Base-by-base conservation (phyloP, 2,329 filamentous ascomycete genomes). In the Aureobasidium sp. region DNA sequence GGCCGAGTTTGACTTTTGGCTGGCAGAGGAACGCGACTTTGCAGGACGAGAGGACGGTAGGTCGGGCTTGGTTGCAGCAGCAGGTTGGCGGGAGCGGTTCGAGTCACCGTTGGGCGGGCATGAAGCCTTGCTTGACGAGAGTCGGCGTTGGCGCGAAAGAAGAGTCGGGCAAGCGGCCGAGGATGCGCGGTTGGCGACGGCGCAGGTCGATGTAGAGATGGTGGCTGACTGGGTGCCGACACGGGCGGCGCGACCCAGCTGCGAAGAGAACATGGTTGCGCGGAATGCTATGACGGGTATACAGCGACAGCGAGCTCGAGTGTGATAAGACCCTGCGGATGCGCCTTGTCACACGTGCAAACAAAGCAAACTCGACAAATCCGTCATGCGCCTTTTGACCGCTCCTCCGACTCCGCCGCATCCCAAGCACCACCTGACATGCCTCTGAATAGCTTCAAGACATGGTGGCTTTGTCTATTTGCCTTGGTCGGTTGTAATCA, bases 71-170 rank as follows among this genome's bases (percentile, higher is more conserved):
- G 64, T 63, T 52, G 66, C 67, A 47, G 63, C 45, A 20, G 61
- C 61, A 31, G 49, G 44, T 5, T 59, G 52, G 14, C 58, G 61
- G 27, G 64, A 47, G 25, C 66, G 68, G 47, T 65, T 65, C 22
- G 62, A 64, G 45, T 64, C 67, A 65, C 67, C 71, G 63, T 72
- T 70, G 25, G 78, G 77, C 8, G 78, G 77, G 67, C 75, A 78
- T 64, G 78, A 79, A 25, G 79, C 73, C 69, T 81, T 82, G 59
- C 79, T 81, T 51, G 76, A 79, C 22, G 78, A 81, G 47, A 76
- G 73, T 67, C 80, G 77, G 63, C 79, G 76, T 66, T 81, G 78
- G 69, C 81, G 79, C 47, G 69, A 64, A 34, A 71, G 71, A 48
- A 72, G 72, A 53, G 64, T 70, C 61, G 64, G 74, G 51, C 64